A percentile compares a stretch with the other conserved stretches of the same genome.
Conservation (phyloP, 106 monocot genomes). For the Gastrodia elata region DNA sequence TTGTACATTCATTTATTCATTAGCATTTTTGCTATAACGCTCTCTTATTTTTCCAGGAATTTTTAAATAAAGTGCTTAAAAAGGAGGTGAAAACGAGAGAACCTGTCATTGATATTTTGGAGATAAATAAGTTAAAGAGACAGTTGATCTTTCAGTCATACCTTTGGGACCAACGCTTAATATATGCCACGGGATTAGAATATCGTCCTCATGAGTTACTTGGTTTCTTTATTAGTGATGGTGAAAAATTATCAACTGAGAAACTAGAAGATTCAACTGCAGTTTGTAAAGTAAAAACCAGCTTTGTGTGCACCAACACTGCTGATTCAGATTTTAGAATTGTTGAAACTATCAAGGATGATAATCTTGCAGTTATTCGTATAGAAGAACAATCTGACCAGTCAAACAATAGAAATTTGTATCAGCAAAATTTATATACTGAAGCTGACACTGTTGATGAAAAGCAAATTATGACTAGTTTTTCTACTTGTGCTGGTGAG, state of each 20-base stretch:
- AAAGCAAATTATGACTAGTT: constrained; percentile 21
- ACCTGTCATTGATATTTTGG: constrained; percentile 59
- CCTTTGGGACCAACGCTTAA: constrained; percentile 72
- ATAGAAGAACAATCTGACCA: constrained; percentile 10
- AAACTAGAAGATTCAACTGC: constrained; percentile 24
- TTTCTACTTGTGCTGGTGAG: constrained; percentile 30
- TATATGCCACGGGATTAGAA: constrained; percentile 31
- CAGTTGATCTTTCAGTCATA: constrained; percentile 64
- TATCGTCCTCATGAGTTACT: constrained; percentile 29
- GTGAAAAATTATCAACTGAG: constrained; percentile 19
- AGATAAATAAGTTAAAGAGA: constrained; percentile 68
- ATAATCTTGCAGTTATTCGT: constrained; percentile 4
- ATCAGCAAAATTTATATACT: constrained; percentile 11
- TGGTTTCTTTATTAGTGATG: constrained; percentile 15
- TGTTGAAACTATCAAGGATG: constrained; percentile 18
- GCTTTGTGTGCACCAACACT: constrained; percentile 14
- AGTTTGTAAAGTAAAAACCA: constrained; percentile 17
- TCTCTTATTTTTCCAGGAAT: constrained; percentile 38
- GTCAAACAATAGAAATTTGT: background rate
- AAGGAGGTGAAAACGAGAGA: constrained; percentile 39
- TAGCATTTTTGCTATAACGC: background rate
- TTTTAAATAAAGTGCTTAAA: constrained; percentile 34
- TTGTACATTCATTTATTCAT: background rate
- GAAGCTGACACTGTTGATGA: constrained; percentile 15
- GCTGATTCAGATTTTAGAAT: constrained; percentile 9